These are phyloP conservation scores for Populus tomentosa DNA, from an alignment of 441 rosid genomes.

Conservation along the genomic window DNA sequence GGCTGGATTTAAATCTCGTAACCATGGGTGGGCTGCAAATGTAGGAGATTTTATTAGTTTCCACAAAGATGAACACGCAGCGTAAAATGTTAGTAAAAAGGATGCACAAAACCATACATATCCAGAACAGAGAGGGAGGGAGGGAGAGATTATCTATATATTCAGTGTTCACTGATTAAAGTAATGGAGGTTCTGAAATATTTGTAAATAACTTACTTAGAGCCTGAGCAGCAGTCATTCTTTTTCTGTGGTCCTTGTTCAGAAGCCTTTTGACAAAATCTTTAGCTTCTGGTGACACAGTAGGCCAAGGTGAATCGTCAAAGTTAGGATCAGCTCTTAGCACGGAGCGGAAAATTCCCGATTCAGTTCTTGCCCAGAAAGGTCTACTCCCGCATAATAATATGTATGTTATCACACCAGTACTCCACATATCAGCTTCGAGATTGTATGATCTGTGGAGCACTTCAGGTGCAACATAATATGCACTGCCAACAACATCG, in stretches of 20 bases:
- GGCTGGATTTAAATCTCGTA: slow-evolving; percentile 49
- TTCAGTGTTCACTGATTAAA: slow-evolving; percentile 18
- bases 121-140: neutral
- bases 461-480: slow-evolving; percentile 97
- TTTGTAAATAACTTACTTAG: slow-evolving; percentile 55
- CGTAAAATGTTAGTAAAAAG: neutral
- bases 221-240: slow-evolving; percentile 94
- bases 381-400: slow-evolving; percentile 94
- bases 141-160: neutral
- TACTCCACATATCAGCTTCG: slow-evolving; percentile 97
- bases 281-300: slow-evolving; percentile 74
- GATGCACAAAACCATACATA: neutral
- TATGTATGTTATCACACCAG: slow-evolving; percentile 87
- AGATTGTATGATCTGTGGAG: slow-evolving; percentile 83
- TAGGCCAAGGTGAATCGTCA: slow-evolving; percentile 84
- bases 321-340: slow-evolving; percentile 82
- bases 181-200: slow-evolving; percentile 62
- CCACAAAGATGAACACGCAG: neutral
- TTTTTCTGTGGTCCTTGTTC: slow-evolving; percentile 87
- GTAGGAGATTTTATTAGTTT: slow-evolving; percentile 11
- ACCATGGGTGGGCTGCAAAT: slow-evolving; percentile 88
- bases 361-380: slow-evolving; percentile 94
- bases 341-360: slow-evolving; percentile 93
- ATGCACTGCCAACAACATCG: slow-evolving; percentile 94
- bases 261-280: slow-evolving; percentile 90